A percentile compares a stretch with the other conserved stretches of the same genome.
phyloP scores from a whole-genome alignment of 2,329 filamentous ascomycete genomes.

The Teratosphaeria nubilosa region DNA sequence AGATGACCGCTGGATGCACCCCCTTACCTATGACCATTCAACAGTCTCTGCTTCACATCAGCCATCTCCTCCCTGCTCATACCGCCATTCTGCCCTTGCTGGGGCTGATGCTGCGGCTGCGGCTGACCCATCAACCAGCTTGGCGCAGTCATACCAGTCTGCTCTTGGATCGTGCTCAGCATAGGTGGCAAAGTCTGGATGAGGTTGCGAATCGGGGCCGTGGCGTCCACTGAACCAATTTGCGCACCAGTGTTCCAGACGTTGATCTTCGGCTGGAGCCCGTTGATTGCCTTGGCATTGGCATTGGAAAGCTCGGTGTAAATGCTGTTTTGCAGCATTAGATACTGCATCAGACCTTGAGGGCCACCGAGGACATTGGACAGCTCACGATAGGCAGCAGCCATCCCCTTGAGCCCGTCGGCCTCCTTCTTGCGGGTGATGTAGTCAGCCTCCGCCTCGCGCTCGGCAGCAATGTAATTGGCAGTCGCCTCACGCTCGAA shows the following conservation, averaged over 20 bases:
- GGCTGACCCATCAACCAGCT: slow-evolving; percentile 54
- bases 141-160: slow-evolving; percentile 73
- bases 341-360: slow-evolving; percentile 66
- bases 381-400: slow-evolving; percentile 67
- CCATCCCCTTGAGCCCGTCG: slow-evolving; percentile 66
- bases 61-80: slow-evolving; percentile 12
- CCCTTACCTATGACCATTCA: not conserved
- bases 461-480: slow-evolving; percentile 31
- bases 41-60: slow-evolving; percentile 7
- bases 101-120: slow-evolving; percentile 40
- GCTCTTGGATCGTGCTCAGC: slow-evolving; percentile 76
- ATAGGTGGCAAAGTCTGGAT: slow-evolving; percentile 78
- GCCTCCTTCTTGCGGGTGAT: slow-evolving; percentile 60
- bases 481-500: slow-evolving; percentile 32
- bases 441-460: slow-evolving; percentile 51
- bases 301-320: slow-evolving; percentile 69
- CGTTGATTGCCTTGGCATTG: slow-evolving; percentile 65
- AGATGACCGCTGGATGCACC: not conserved
- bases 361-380: slow-evolving; percentile 66
- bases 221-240: slow-evolving; percentile 42
- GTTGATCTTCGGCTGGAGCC: slow-evolving; percentile 79
- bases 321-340: slow-evolving; percentile 78
- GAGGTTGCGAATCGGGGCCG: slow-evolving; percentile 44
- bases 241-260: slow-evolving; percentile 72
- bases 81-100: slow-evolving; percentile 9